Evolutionary conservation across 768 basidiomycete species (phyloP), one percentile per base, ranked within the genome.

Genomic region (Tremella fuciformis): DNA sequence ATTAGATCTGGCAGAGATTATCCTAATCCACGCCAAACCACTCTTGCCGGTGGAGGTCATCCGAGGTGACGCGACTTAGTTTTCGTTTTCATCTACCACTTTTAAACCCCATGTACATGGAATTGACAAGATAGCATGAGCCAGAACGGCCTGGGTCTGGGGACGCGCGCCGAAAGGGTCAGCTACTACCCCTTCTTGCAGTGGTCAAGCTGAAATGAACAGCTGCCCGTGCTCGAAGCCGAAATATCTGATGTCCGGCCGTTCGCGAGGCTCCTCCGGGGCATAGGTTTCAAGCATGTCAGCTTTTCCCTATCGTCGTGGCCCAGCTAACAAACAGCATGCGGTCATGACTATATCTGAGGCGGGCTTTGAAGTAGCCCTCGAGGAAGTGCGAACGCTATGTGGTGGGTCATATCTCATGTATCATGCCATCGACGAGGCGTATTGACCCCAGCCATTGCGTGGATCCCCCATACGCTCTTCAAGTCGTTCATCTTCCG

Each of bases 311-410:
- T 25, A 6, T 46, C 29, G 29, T 34, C 21, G 2, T 3, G 42
- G 22, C 2, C 25, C n/a, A 41, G 52, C 52, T 58, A 40, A 64
- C 29, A 13, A 9, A 2, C 65, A 81, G 78, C 69, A 85, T 62
- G 92, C 88, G 15, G 87, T 84, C 0, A 79, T 96, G 44, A 84
- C 82, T 13, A 81, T 91, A n/a, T 82, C 84, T 21, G 79, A 82
- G 16, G 79, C 80, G 40, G 92, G 91, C 1, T 78, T 96, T 62
- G 83, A 83, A 13, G 82, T 96, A 25, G 83, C 84, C 18, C 91
- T 90, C 9, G 91, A 97, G 78, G 91, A 96, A 74, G 85, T 88
- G 1, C 82, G 87, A 37, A 85, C 87, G 0, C 79, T 94, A 7
- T 80, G 88, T 25, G 92, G 92, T 89, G 69, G 60, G 81, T 77